Evolutionary conservation across 192 early-diverging fungal genomes (phyloP).

Genomic region (Powellomyces hirtus): DNA sequence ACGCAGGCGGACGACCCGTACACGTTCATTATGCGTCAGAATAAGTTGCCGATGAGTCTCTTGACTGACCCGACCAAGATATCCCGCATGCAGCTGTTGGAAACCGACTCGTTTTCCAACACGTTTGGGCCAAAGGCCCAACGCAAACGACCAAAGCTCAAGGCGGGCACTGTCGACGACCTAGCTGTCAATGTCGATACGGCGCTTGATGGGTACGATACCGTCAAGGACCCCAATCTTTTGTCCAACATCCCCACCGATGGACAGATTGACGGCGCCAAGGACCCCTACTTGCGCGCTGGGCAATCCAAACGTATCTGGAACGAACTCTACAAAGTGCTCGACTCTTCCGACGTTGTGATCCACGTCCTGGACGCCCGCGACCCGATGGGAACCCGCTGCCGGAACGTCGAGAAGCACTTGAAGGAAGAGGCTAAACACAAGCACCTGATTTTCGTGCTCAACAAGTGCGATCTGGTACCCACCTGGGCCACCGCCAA

Average conservation of each 20-base stretch:
- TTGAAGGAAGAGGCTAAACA: constrained; percentile 89
- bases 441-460: constrained; percentile 93
- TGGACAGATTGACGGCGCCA: constrained; percentile 63
- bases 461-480: constrained; percentile 99
- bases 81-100: constrained; percentile 85
- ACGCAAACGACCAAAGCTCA: constrained; percentile 90
- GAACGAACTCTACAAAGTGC: constrained; percentile 95
- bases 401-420: constrained; percentile 87
- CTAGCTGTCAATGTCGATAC: constrained; percentile 68
- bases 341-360: constrained; percentile 92
- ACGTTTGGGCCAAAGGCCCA: constrained; percentile 96
- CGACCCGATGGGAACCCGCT: constrained; percentile 94
- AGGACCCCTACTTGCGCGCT: constrained; percentile 87
- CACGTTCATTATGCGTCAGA: constrained; percentile 87
- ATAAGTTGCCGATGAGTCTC: constrained; percentile 95
- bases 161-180: constrained; percentile 72
- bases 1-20: constrained; percentile 91
- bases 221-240: constrained; percentile 60
- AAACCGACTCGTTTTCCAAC: constrained; percentile 86
- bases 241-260: constrained; percentile 59
- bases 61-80: constrained; percentile 74
- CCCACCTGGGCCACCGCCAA: constrained; percentile 98
- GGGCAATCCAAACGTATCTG: constrained; percentile 98
- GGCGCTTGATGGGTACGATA: constrained; percentile 31
- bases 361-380: constrained; percentile 98